These are phyloP conservation scores for Trypanosoma grayi DNA, from an alignment of 208 protist genomes.

Conservation along the genomic window DNA sequence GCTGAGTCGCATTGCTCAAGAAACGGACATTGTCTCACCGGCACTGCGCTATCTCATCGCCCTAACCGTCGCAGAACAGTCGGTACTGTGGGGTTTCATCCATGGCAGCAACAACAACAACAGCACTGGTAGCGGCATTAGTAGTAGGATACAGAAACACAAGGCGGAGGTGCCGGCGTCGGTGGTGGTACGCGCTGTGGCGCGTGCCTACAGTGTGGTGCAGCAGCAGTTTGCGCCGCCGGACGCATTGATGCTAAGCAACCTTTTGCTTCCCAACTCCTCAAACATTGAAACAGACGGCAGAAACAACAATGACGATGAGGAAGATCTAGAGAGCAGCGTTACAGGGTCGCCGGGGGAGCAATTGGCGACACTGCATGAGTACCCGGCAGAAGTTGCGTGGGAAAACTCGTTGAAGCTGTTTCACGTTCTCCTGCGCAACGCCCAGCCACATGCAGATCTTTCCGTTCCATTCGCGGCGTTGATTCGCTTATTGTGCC, in stretches of 20 bases:
- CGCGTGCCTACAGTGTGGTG: constrained; percentile 4
- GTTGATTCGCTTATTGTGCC: constrained; percentile 10
- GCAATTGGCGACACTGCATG: not conserved
- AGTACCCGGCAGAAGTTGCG: not conserved
- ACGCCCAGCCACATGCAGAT: constrained; percentile 19
- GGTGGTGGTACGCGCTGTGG: not conserved
- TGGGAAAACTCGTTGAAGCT: constrained; percentile 18
- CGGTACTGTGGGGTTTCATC: constrained; percentile 15
- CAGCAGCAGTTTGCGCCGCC: constrained; percentile 12
- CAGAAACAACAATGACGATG: not conserved
- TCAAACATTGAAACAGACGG: not conserved
- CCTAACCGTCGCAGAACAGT: constrained; percentile 23
- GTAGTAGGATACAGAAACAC: too few species aligned
- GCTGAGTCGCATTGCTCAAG: constrained; percentile 11
- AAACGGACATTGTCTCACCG: constrained; percentile 20
- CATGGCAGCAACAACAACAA: not conserved
- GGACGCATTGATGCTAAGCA: constrained; percentile 8
- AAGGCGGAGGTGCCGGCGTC: not conserved
- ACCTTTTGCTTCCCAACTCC: constrained; percentile 3
- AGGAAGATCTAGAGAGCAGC: not conserved
- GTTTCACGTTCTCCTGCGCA: constrained; percentile 13
- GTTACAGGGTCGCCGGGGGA: not conserved
- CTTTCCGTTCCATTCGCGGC: constrained; percentile 21
- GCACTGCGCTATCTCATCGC: constrained; percentile 13
- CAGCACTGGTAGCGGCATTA: not conserved